A percentile compares a stretch with the other conserved stretches of the same genome.
Conservation (phyloP, 2,329 filamentous ascomycete species). For the Teratosphaeria gauchensis region DNA sequence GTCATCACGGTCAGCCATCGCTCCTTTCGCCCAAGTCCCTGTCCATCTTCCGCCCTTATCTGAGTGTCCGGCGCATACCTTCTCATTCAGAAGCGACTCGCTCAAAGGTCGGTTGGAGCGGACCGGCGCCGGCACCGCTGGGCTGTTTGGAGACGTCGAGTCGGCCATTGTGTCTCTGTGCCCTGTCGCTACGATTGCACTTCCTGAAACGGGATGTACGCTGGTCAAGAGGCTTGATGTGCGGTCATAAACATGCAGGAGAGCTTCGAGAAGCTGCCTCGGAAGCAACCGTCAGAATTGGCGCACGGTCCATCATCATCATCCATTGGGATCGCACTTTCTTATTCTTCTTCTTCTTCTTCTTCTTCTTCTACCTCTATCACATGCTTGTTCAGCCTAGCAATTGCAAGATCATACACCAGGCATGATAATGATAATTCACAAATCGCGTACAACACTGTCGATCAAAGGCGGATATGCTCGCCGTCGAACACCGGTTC, state of each 20-base stretch:
- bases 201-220: background rate
- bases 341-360: background rate
- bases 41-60: slow-evolving; percentile 1
- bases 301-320: background rate
- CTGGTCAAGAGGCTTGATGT: background rate
- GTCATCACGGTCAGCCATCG: background rate
- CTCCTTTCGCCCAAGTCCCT: background rate
- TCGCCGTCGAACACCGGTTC: background rate
- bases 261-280: background rate
- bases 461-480: background rate
- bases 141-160: slow-evolving; percentile 39
- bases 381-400: background rate
- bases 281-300: background rate
- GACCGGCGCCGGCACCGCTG: slow-evolving; percentile 53
- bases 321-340: background rate
- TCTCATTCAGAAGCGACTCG: slow-evolving; percentile 97
- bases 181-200: background rate
- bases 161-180: slow-evolving; percentile 45
- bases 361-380: background rate
- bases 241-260: slow-evolving; percentile 2
- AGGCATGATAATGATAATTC: background rate
- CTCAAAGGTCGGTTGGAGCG: slow-evolving; percentile 73
- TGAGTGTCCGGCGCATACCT: slow-evolving; percentile 51
- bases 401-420: background rate
- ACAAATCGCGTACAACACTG: background rate